A percentile compares a stretch with the other conserved stretches of the same genome.
These are phyloP conservation scores for Xylaria sp. DNA, from an alignment of 2,329 filamentous ascomycete species.

Conservation along the genomic window DNA sequence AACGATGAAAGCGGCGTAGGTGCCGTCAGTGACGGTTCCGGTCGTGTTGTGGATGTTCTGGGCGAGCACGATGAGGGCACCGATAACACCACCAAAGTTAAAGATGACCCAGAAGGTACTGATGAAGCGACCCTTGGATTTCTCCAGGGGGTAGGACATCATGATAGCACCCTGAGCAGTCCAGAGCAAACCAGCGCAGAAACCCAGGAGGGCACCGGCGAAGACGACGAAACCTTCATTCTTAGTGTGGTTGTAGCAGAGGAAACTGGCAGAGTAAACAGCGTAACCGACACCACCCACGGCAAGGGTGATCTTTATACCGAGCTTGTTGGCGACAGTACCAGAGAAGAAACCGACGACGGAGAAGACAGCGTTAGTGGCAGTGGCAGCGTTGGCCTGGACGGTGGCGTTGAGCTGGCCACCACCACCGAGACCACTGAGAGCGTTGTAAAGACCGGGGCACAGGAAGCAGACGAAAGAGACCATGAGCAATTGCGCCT, in stretches of 20 bases:
- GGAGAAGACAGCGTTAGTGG: conserved; percentile 47
- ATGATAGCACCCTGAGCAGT: conserved; percentile 79
- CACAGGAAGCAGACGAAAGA: conserved; percentile 66
- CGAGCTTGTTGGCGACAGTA: conserved; percentile 71
- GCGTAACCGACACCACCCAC: conserved; percentile 74
- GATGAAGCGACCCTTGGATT: conserved; percentile 81
- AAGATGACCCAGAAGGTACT: conserved; percentile 94
- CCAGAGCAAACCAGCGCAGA: conserved; percentile 77
- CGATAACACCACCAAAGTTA: conserved; percentile 85
- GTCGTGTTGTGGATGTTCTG: conserved; percentile 59
- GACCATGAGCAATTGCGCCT: conserved; percentile 66
- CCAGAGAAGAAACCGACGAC: conserved; percentile 65
- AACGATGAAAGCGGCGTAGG: conserved; percentile 70
- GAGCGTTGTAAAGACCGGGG: conserved; percentile 67
- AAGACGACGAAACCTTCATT: conserved; percentile 71
- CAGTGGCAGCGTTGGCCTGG: conserved; percentile 53
- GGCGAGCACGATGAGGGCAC: conserved; percentile 68
- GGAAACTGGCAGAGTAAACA: conserved; percentile 66
- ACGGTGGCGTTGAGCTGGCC: conserved; percentile 52
- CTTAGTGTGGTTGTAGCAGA: conserved; percentile 62
- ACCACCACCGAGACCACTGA: conserved; percentile 60
- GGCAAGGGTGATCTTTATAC: conserved; percentile 61
- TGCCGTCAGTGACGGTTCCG: conserved; percentile 56
- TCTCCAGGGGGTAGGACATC: conserved; percentile 82
- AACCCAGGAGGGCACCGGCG: conserved; percentile 67